Evolutionary conservation across 352 stramenopile species (phyloP).

Genomic region (Peronospora farinosa): DNA sequence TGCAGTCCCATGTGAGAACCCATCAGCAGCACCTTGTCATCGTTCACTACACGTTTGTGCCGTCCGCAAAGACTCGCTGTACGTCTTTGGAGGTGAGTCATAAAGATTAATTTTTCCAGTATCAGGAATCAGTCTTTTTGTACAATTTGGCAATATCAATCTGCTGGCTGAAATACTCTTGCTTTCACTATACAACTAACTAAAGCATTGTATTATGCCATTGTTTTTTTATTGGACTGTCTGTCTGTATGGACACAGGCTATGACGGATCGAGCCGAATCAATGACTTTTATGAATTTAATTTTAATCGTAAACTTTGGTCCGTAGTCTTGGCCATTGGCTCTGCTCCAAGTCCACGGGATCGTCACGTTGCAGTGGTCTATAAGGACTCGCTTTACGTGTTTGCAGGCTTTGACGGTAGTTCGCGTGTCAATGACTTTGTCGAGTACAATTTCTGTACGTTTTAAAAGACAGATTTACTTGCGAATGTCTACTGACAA

Average conservation of each 20-base stretch:
- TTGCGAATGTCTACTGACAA: conserved; percentile 5
- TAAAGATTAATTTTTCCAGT: not conserved
- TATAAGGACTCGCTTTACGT: conserved; percentile 93
- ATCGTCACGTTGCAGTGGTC: conserved; percentile 91
- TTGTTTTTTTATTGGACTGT: not conserved
- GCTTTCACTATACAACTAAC: not conserved
- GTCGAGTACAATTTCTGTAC: conserved; percentile 92
- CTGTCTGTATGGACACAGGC: conserved; percentile 30
- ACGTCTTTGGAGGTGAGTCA: conserved; percentile 83
- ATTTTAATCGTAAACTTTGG: conserved; percentile 82
- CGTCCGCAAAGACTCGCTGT: conserved; percentile 88
- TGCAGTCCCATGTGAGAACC: conserved; percentile 74
- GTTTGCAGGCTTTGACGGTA: conserved; percentile 92
- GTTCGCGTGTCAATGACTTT: conserved; percentile 91
- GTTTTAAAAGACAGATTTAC: conserved; percentile 4
- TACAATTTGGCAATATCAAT: not conserved
- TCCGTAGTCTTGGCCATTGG: conserved; percentile 60
- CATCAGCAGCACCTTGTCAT: conserved; percentile 80
- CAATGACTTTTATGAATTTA: conserved; percentile 93
- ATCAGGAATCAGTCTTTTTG: conserved; percentile 2
- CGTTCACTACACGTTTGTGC: conserved; percentile 91
- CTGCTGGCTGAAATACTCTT: not conserved
- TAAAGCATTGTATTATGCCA: not conserved
- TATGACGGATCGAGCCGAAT: conserved; percentile 90
- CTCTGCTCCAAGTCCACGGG: conserved; percentile 80